These are phyloP conservation scores for Hericium alpestre DNA, from an alignment of 768 basidiomycete genomes.

Conservation along the genomic window DNA sequence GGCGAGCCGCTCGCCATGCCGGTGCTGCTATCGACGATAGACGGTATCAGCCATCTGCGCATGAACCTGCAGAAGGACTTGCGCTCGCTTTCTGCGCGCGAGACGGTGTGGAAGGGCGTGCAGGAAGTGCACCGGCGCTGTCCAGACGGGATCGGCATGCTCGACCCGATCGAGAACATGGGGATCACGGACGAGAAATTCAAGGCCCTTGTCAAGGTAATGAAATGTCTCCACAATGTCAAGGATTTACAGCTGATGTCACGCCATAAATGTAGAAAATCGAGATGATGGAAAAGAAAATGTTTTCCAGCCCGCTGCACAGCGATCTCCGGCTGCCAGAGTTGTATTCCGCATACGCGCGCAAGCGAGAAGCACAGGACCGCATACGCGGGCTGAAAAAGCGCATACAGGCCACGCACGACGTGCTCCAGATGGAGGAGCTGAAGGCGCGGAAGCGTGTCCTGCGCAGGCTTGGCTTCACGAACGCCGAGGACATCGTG, in stretches of 20 bases:
- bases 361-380: constrained; percentile 62
- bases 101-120: constrained; percentile 84
- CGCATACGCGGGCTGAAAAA: constrained; percentile 72
- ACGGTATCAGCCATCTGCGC: constrained; percentile 78
- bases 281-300: constrained; percentile 74
- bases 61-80: constrained; percentile 87
- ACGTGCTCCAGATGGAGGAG: constrained; percentile 91
- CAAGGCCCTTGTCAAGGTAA: constrained; percentile 71
- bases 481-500: constrained; percentile 80
- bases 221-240: constrained; percentile 1
- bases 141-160: constrained; percentile 72
- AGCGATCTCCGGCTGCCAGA: constrained; percentile 68
- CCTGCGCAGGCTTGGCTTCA: constrained; percentile 84
- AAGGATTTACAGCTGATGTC: not conserved
- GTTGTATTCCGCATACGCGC: constrained; percentile 68
- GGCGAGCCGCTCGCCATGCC: constrained; percentile 83
- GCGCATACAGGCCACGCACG: constrained; percentile 81
- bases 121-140: constrained; percentile 86
- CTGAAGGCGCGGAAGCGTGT: constrained; percentile 93
- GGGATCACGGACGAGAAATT: constrained; percentile 93
- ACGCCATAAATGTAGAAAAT: constrained; percentile 58
- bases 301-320: constrained; percentile 72
- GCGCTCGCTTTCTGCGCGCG: constrained; percentile 60
- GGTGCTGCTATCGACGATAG: constrained; percentile 76
- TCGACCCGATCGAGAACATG: constrained; percentile 94